A percentile compares a stretch with the other conserved stretches of the same genome.
These are phyloP conservation scores for Moesziomyces antarcticus DNA, from an alignment of 1,284 basidiomycete species.

Conservation along the genomic window DNA sequence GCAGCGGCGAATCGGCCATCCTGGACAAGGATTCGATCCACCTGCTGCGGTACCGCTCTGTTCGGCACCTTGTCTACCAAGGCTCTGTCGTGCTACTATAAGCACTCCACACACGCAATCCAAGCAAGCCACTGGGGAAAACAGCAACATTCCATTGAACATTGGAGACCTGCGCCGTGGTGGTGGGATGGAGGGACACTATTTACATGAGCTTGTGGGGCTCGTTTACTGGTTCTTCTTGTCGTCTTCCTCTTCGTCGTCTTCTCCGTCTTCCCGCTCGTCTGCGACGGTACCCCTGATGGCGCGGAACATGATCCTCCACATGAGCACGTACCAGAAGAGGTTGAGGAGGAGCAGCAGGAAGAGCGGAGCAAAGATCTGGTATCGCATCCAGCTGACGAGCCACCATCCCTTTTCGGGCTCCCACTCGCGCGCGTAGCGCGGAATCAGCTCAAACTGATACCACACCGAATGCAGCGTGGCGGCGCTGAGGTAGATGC, in stretches of 20 bases:
- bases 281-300: slow-evolving; percentile 53
- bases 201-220: too few relatives aligned
- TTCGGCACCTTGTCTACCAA: slow-evolving; percentile 54
- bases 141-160: too few relatives aligned
- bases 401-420: slow-evolving; percentile 65
- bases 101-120: background rate
- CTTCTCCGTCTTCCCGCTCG: slow-evolving; percentile 62
- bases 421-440: slow-evolving; percentile 54
- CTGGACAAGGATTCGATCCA: slow-evolving; percentile 55
- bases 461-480: slow-evolving; percentile 89
- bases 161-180: too few relatives aligned
- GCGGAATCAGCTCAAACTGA: slow-evolving; percentile 80
- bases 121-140: background rate
- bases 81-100: slow-evolving; percentile 55
- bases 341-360: slow-evolving; percentile 64
- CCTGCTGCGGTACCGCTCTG: slow-evolving; percentile 56
- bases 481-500: slow-evolving; percentile 88
- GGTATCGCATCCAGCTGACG: slow-evolving; percentile 65
- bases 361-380: slow-evolving; percentile 64
- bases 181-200: too few relatives aligned
- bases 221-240: slow-evolving; percentile 38
- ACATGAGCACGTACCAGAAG: slow-evolving; percentile 66
- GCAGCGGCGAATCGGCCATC: slow-evolving; percentile 47
- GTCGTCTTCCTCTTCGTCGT: slow-evolving; percentile 54
- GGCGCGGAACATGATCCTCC: slow-evolving; percentile 59